Evolutionary conservation across 2,329 filamentous ascomycete species (phyloP), one percentile per base, ranked within the genome.

Genomic region (Davidsoniella virescens): DNA sequence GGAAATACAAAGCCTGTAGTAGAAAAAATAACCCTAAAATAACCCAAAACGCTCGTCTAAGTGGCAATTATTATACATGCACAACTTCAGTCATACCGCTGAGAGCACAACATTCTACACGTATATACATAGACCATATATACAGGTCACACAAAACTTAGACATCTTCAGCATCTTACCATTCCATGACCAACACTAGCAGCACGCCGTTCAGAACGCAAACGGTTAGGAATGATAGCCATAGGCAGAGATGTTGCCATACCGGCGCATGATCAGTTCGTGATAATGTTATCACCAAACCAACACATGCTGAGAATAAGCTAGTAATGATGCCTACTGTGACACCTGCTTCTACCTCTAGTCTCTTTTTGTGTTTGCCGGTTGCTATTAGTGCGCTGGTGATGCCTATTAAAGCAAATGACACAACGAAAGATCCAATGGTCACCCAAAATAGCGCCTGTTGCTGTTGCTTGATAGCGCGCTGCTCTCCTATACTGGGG

Each of bases 281-380:
- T 47, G 73, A 72, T 10, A 80, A 60, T 55, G 75, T 71, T 60
- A 74, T 70, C 33, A 72, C 76, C 5, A 85, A 67, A 1, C 72
- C 82, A 10, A 73, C 67, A 44, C 78, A 75, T 0, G 76, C 76
- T 57, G 78, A 78, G 53, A 78, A 70, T 39, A 87, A 61, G 55
- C 80, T 84, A 26, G 75, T 69, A 29, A 84, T 70, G 14, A 82
- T 78, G 8, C 82, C 84, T 39, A 85, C 69, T 1, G 84, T 70
- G 2, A 84, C 81, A 7, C 80, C 84, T 0, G 75, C 76, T 57
- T 88, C 82, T 3, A 90, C 84, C 61, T 85, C 78, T n/a, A 78
- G 70, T 4, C 74, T 70, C 56, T 82, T 70, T 61, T 75, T 82
- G 59, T 78, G 80, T 44, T 75, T 71, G 7, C 83, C 84, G 1